phyloP scores from a whole-genome alignment of 768 basidiomycete species.

The Gloeostereum incarnatum region DNA sequence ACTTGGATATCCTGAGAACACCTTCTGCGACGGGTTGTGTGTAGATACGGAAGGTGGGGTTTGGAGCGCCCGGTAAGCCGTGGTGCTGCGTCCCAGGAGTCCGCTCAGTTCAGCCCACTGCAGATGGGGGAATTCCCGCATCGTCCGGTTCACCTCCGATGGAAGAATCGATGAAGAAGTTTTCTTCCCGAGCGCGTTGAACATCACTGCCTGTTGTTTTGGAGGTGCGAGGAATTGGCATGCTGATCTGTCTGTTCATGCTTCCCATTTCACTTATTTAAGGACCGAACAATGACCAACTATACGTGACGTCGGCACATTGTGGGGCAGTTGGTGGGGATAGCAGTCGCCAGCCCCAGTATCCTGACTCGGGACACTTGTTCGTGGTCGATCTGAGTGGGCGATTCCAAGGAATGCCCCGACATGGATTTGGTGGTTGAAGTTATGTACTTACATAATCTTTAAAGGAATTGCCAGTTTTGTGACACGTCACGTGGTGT shows the following conservation, averaged over 20 bases:
- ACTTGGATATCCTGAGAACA: conserved; percentile 36
- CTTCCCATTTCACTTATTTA: conserved; percentile 5
- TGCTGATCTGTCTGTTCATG: conserved; percentile 3
- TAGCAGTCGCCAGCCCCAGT: conserved; percentile 32
- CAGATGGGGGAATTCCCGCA: conserved; percentile 58
- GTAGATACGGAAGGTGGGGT: conserved; percentile 53
- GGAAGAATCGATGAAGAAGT: conserved; percentile 50
- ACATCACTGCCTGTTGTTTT: conserved; percentile 62
- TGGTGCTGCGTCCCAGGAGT: conserved; percentile 1
- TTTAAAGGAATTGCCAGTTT: too few relatives aligned
- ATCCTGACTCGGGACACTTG: conserved; percentile 46
- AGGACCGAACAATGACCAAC: conserved; percentile 53
- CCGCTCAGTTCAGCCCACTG: conserved; percentile 6
- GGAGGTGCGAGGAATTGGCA: conserved; percentile 34
- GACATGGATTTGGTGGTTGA: conserved; percentile 24
- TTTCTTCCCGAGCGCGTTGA: conserved; percentile 49
- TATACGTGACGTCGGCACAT: conserved; percentile 57
- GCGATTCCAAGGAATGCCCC: conserved; percentile 26
- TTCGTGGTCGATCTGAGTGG: conserved; percentile 43
- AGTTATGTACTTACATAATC: too few relatives aligned
- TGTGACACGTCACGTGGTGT: too few relatives aligned
- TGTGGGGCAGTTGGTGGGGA: conserved; percentile 53
- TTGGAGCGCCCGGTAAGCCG: conserved; percentile 48
- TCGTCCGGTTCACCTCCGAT: conserved; percentile 44
- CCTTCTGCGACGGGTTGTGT: conserved; percentile 60